Evolutionary conservation across 1,284 basidiomycete species (phyloP).

Genomic region (Ceratobasidium sp.): DNA sequence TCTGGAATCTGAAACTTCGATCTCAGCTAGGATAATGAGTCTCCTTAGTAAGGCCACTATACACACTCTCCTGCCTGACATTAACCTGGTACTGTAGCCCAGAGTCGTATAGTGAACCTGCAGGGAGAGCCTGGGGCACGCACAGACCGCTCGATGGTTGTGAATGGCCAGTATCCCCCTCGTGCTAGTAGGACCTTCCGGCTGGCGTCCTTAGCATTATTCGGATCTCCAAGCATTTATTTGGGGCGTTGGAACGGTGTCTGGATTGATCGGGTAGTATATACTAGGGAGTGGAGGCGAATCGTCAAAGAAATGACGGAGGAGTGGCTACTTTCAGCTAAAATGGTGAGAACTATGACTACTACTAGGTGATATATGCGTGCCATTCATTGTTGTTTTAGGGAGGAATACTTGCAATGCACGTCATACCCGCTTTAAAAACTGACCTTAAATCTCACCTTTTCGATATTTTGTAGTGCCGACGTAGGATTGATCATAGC

Average conservation of each 20-base stretch:
- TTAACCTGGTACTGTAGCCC: slow-evolving; percentile 2
- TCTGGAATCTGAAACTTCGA: background rate
- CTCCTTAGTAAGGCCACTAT: slow-evolving; percentile 5
- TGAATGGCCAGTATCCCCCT: slow-evolving; percentile 31
- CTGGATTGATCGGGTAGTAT: slow-evolving; percentile 37
- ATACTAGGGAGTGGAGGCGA: slow-evolving; percentile 39
- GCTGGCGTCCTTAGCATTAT: background rate
- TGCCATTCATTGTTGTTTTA: background rate
- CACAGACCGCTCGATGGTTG: slow-evolving; percentile 26
- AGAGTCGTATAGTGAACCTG: slow-evolving; percentile 33
- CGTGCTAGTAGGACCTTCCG: background rate
- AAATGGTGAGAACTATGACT: background rate
- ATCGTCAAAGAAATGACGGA: slow-evolving; percentile 20
- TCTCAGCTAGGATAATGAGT: slow-evolving; percentile 33
- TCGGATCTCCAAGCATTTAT: slow-evolving; percentile 3
- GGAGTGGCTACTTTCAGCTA: slow-evolving; percentile 3
- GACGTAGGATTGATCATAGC: background rate
- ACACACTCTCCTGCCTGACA: background rate
- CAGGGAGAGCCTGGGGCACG: slow-evolving; percentile 27
- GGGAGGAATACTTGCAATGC: background rate
- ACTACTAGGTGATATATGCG: background rate
- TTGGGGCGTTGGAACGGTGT: slow-evolving; percentile 25
- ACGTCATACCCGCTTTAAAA: background rate
- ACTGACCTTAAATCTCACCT: background rate
- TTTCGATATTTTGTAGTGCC: background rate